Base-by-base conservation (phyloP, 352 stramenopile genomes). In the Phytopythium kandeliae region DNA sequence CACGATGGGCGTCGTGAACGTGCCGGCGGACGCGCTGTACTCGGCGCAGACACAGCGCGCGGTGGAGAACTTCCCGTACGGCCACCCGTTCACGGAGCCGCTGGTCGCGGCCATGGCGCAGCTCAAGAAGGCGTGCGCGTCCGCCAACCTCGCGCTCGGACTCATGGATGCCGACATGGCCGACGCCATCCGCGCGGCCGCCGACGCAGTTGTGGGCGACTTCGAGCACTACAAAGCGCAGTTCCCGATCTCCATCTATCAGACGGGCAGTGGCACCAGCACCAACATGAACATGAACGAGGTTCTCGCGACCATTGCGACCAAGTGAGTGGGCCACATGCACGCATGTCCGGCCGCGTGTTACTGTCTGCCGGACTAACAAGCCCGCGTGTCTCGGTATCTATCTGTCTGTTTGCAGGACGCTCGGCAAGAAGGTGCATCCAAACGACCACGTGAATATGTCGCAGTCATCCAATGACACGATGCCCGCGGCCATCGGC, bases 201-300 rank as follows among this genome's bases (percentile, higher is more conserved):
- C 63, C 19, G 65, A 81, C 44, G 45, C 41, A 22, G 55, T 81
- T 38, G 61, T 71, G 10, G 13, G 9, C 26, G 59, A 73, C 45
- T 81, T 71, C 45, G 48, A 52, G 17, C 37, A 13, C 15, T 71
- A 69, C 55, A 54, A 55, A 15, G 57, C 66, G 41, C 71, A 81
- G 46, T 81, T 81, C 68, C 71, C 71, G 11, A 67, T 81, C 59
- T 74, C 67, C 37, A 71, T 79, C 48, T 85, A 77, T 65, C 95
- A 98, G 67, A 98, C 92, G 8, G 94, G 96, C 36, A 90, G 70
- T 46, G 96, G 96, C 25, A 99, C 96, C n/a, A 95, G 97, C 62
- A 98, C 91, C 34, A 98, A 98, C 73, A 98, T 98, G 96, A 98
- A 98, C 72, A 85, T 96, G 21, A 98, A 98, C 73, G 92, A 98